Evolutionary conservation across 192 early-diverging fungal species (phyloP), one percentile per base, ranked within the genome.

Genomic region (Coemansia sp.): DNA sequence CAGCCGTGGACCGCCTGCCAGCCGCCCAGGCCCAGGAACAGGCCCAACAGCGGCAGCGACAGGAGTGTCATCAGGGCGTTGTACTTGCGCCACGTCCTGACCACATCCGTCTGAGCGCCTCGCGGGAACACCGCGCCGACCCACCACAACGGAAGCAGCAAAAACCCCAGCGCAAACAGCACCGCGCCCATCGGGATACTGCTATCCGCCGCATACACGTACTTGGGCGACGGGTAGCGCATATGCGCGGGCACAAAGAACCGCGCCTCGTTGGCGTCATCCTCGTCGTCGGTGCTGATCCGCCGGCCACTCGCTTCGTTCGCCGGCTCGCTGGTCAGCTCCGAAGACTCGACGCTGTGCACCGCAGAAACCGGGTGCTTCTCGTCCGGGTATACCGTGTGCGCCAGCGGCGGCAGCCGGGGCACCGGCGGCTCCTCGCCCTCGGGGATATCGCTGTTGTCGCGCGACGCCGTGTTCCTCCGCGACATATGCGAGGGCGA

Each of bases 131-230:
- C 62, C 0, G 65, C 69, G 42, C 78, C 78, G 2, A 74, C 30
- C 78, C 78, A 80, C 78, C 78, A 80, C 38, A 80, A 45, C 46
- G 78, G 78, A 19, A 80, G 49, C 12, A 80, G 8, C 11, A 80
- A 2, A 47, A 80, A 80, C 1, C 78, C 78, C 17, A 62, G 43
- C 18, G 62, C 53, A 50, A 80, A 80, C 42, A 80, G 59, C 24
- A 75, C 37, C 0, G 68, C 68, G 19, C 78, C 78, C 12, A 27
- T 41, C 3, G 77, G 77, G 13, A 80, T 39, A 2, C 25, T 13
- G 0, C 49, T 23, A 38, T 78, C 66, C 0, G 66, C 42, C 12
- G 27, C 34, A 9, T 72, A 59, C 18, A 15, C 27, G 62, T 78
- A 78, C 24, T 59, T 54, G 3, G 75, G 75, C 34, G 69, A 30